Evolutionary conservation across 495 filamentous ascomycete genomes (phyloP), one percentile per base, ranked within the genome.

Genomic region (Cercophora samala): DNA sequence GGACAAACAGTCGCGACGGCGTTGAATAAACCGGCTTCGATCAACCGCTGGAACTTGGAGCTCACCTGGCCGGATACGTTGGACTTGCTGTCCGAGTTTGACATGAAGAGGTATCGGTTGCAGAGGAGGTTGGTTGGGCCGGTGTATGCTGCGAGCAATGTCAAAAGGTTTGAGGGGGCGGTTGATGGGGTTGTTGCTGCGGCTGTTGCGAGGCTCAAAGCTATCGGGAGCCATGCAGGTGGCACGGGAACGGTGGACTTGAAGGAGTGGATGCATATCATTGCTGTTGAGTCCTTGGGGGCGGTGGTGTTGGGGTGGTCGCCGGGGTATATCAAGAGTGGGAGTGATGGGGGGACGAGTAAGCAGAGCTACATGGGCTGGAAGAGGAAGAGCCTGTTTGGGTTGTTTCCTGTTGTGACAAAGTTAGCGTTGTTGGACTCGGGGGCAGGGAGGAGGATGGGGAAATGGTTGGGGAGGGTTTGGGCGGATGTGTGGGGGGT

Each of bases 261-360:
- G 19, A 77, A 76, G 54, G 71, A 78, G 37, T 81, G 79, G 78
- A 74, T 81, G 73, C 79, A 81, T 66, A 74, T 81, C 61, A 65
- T 78, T 5, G 75, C 73, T 4, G 79, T 81, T 19, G 79, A 81
- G 42, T 80, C 75, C 29, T 72, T 81, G 1, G 77, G 77, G 0
- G 77, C 76, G 0, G 75, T 79, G 3, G 78, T 80, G 0, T 64
- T 81, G 0, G 72, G 74, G n/a, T 81, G 79, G 79, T 77, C 78
- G 0, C 79, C 79, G 0, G 71, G 73, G 0, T 77, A 80, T 29
- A 74, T 80, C 32, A 55, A 69, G 6, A 64, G 71, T 18, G 64
- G 60, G 17, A 75, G 71, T 4, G 79, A 81, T 54, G 74, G 78
- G 22, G 78, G 76, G 5, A 77, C 76, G 0, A 73, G 79, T 29